Evolutionary conservation across 2,329 filamentous ascomycete species (phyloP).

Genomic region (Arthrinium phaeospermum): DNA sequence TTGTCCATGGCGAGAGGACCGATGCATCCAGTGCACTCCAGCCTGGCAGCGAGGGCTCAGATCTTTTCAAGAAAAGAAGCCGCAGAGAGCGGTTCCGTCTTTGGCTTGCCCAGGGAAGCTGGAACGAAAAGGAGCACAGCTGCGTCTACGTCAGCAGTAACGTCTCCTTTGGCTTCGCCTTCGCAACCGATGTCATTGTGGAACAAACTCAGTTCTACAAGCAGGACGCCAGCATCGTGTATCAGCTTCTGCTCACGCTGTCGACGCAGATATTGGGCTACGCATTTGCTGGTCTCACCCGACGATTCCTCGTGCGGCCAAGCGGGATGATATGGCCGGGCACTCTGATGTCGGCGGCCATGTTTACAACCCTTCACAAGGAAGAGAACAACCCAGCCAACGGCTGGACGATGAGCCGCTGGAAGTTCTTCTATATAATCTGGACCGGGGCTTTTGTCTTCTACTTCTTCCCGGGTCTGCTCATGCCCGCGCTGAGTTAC

Average conservation of each 20-base stretch:
- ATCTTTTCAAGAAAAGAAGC: slow-evolving; percentile 32
- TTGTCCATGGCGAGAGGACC: slow-evolving; percentile 57
- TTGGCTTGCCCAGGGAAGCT: slow-evolving; percentile 80
- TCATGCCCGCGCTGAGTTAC: slow-evolving; percentile 85
- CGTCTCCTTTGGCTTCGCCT: slow-evolving; percentile 87
- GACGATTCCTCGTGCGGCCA: slow-evolving; percentile 81
- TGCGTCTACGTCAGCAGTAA: slow-evolving; percentile 91
- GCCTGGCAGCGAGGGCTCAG: slow-evolving; percentile 25
- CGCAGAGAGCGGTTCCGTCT: slow-evolving; percentile 58
- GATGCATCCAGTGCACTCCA: slow-evolving; percentile 10
- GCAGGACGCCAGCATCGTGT: slow-evolving; percentile 75
- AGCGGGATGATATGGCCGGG: slow-evolving; percentile 93
- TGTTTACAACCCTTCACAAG: slow-evolving; percentile 87
- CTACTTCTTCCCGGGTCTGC: slow-evolving; percentile 83
- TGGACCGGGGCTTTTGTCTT: slow-evolving; percentile 76
- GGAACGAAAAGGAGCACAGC: slow-evolving; percentile 89
- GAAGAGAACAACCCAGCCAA: slow-evolving; percentile 82
- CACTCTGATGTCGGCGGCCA: slow-evolving; percentile 85
- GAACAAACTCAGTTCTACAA: slow-evolving; percentile 91
- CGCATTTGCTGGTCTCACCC: slow-evolving; percentile 81
- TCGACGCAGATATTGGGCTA: slow-evolving; percentile 89
- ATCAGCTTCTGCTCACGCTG: slow-evolving; percentile 82
- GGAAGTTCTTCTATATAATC: slow-evolving; percentile 82
- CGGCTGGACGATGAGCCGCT: slow-evolving; percentile 82
- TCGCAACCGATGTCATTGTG: slow-evolving; percentile 88